Conservation (phyloP, 805 yeast genomes). For the Lipomyces mesembrius region DNA sequence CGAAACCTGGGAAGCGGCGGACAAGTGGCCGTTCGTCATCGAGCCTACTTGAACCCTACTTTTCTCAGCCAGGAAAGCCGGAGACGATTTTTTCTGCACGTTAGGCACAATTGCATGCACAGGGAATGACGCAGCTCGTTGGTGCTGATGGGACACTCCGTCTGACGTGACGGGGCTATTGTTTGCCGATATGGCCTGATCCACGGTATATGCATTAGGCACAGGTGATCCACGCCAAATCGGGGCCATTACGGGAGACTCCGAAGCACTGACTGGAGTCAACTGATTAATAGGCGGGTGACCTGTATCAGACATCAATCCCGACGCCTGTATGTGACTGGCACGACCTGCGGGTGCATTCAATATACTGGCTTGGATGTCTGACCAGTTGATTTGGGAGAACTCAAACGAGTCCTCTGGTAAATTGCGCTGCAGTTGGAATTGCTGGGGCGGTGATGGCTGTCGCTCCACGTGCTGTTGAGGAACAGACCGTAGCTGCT, state of each 20-base stretch:
- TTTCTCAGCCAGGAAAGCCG: not conserved
- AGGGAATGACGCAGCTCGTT: not conserved
- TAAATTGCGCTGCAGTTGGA: conserved; percentile 1
- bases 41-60: not conserved
- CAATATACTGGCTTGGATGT: conserved; percentile 14
- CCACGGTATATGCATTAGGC: not conserved
- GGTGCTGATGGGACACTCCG: not conserved
- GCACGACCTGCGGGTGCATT: not conserved
- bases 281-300: not conserved
- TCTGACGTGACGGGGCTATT: conserved; percentile 7
- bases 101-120: not conserved
- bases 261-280: conserved; percentile 14
- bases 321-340: not conserved
- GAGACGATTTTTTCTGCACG: not conserved
- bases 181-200: not conserved
- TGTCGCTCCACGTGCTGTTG: not conserved
- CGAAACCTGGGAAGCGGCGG: not conserved
- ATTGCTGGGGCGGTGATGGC: not conserved
- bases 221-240: conserved; percentile 15
- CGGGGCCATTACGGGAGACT: conserved; percentile 18
- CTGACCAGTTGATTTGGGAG: conserved; percentile 15
- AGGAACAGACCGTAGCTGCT: conserved; percentile 4
- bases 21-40: not conserved
- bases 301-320: conserved; percentile 4
- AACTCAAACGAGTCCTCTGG: conserved; percentile 11